Evolutionary conservation across 441 rosid genomes (phyloP), one percentile per base, ranked within the genome.

Genomic region (Daphne laureola): DNA sequence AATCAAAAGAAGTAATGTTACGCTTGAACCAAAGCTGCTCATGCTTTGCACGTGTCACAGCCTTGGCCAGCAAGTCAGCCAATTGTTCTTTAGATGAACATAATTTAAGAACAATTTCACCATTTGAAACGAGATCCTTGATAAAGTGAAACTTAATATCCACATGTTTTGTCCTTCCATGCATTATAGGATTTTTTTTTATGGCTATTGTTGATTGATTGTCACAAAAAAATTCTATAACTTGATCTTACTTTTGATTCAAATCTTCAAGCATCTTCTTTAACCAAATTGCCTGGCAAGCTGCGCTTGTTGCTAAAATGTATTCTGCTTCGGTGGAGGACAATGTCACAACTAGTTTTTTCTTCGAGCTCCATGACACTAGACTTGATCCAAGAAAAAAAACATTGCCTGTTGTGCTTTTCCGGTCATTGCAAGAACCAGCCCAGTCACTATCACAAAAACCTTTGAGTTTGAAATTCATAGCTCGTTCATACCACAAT

Each of bases 351-450:
- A 5, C 6, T 26, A 27, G 44, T 45, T 57, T 45, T 21, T 46
- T 57, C 43, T 48, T 47, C 1, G 31, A 36, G 15, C 9, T 3
- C 52, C 61, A 36, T 0, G 45, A 57, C 16, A 57, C 11, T 11
- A 17, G 25, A 8, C 43, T 18, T 13, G 9, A 26, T 4, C 35
- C 49, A 9, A 51, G n/a, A 2, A 51, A 14, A 17, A 52, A 51
- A 5, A 6, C 14, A 60, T 51, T 43, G 3, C 51, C 43, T 2
- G 14, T 43, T 0, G 44, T 60, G 23, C 16, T 51, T 27, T 42
- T 51, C 51, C 31, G 17, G 27, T 60, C 57, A 26, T 51, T 44
- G 8, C 18, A 1, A 12, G n/a, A 58, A 7, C 55, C 21, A 11
- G 13, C 49, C 41, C 21, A 60, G 17, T 60, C 44, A 21, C 50